A percentile compares a stretch with the other conserved stretches of the same genome.
Conservation (phyloP, 225 moss, liverwort and hornwort genomes). For the Straminergon stramineum region DNA sequence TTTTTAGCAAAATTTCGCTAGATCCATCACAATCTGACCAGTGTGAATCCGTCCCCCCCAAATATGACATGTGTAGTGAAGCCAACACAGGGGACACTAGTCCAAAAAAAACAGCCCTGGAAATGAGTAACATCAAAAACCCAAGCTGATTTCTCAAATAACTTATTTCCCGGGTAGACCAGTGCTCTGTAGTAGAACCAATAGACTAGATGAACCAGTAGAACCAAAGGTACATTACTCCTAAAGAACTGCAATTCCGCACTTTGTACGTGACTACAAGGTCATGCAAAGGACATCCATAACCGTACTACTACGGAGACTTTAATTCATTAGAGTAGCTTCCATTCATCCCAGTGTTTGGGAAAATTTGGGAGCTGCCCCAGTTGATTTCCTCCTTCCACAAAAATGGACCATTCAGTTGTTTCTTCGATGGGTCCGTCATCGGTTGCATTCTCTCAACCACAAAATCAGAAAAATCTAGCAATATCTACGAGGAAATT, state of each 20-base stretch:
- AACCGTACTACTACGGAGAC: no score
- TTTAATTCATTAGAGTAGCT: background rate
- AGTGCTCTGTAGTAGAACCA: background rate
- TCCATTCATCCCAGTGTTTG: background rate
- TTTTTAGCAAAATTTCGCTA: no score
- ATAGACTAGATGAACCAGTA: no score
- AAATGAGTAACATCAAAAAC: background rate
- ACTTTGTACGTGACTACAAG: background rate
- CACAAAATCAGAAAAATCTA: background rate
- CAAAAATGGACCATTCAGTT: background rate
- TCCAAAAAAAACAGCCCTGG: no score
- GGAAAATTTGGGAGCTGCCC: background rate
- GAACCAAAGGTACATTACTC: background rate
- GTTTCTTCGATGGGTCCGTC: background rate
- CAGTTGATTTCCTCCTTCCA: background rate
- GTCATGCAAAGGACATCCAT: background rate
- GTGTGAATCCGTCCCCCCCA: no score
- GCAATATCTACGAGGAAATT: background rate
- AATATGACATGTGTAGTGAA: no score
- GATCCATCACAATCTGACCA: no score
- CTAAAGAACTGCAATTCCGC: background rate
- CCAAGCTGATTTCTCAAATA: background rate
- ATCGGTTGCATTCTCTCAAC: background rate
- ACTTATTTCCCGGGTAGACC: background rate
- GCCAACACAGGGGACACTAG: no score